These are phyloP conservation scores for Aureobasidium leucospermi DNA, from an alignment of 2,329 filamentous ascomycete genomes.

Conservation along the genomic window DNA sequence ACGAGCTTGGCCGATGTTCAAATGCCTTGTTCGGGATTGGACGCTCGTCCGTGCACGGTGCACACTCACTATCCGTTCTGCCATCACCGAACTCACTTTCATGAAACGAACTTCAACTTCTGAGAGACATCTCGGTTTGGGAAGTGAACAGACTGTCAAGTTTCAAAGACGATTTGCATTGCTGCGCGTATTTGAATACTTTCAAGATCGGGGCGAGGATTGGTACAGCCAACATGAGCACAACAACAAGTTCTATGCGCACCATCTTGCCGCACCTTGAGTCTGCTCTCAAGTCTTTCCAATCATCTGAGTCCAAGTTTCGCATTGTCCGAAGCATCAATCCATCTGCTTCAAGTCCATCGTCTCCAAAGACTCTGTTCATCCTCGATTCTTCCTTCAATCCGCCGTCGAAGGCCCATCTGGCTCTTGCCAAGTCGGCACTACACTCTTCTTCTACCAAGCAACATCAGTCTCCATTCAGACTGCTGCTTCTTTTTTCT, in stretches of 20 bases:
- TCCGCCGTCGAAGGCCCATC: constrained; percentile 54
- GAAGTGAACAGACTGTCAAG: too few species aligned
- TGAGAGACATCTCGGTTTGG: too few species aligned
- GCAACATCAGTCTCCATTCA: constrained; percentile 30
- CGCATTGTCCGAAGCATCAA: constrained; percentile 29
- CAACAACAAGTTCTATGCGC: constrained; percentile 14
- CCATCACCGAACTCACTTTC: too few species aligned
- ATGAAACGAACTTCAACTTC: too few species aligned
- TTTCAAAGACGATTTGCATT: too few species aligned
- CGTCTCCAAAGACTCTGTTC: constrained; percentile 44
- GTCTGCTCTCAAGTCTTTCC: constrained; percentile 37
- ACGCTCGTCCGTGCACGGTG: not conserved
- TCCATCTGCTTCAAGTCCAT: constrained; percentile 13
- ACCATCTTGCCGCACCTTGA: constrained; percentile 32
- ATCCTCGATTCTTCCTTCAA: constrained; percentile 62
- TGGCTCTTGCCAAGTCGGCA: constrained; percentile 48
- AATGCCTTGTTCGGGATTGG: constrained; percentile 8
- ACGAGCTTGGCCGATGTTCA: constrained; percentile 2
- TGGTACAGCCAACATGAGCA: not conserved
- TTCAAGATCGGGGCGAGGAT: too few species aligned
- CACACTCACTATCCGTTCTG: too few species aligned
- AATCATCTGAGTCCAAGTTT: constrained; percentile 31
- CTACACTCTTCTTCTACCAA: constrained; percentile 32
- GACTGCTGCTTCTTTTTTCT: constrained; percentile 53
- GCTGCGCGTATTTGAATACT: too few species aligned